phyloP scores from a whole-genome alignment of 2,329 filamentous ascomycete species.

The Talaromyces piceae region DNA sequence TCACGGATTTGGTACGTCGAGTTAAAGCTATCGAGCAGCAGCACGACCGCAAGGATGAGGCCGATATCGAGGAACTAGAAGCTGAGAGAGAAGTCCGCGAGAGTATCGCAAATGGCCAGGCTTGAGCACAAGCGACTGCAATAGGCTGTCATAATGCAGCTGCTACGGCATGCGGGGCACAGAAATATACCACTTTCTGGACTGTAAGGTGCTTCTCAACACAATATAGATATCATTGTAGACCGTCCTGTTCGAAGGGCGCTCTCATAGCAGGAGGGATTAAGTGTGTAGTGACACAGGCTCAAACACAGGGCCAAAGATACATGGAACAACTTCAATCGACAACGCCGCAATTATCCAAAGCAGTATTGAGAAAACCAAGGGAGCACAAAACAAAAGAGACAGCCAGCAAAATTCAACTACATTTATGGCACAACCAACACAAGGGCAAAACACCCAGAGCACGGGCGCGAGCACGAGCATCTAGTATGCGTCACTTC shows the following conservation, averaged over 20 bases:
- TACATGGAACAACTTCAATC: not conserved
- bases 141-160: not conserved
- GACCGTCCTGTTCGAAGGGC: not conserved
- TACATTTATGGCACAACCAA: not conserved
- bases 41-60: constrained; percentile 15
- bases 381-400: not conserved
- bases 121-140: not conserved
- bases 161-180: not conserved
- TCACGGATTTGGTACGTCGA: constrained; percentile 70
- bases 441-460: not conserved
- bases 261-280: not conserved
- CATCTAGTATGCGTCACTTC: constrained; percentile 5
- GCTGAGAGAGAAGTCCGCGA: constrained; percentile 22
- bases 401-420: not conserved
- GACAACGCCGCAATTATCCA: not conserved
- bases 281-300: not conserved
- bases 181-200: not conserved
- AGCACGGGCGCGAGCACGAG: not conserved
- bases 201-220: not conserved
- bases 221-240: not conserved
- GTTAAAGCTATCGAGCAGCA: constrained; percentile 56
- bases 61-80: constrained; percentile 24
- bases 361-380: not conserved
- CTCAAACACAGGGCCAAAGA: not conserved
- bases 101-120: constrained; percentile 13